Percentiles rank a stretch among this genome's conserved stretches.
Evolutionary conservation across 257 asterid species (phyloP).

Genomic region (Ehretia macrophylla): DNA sequence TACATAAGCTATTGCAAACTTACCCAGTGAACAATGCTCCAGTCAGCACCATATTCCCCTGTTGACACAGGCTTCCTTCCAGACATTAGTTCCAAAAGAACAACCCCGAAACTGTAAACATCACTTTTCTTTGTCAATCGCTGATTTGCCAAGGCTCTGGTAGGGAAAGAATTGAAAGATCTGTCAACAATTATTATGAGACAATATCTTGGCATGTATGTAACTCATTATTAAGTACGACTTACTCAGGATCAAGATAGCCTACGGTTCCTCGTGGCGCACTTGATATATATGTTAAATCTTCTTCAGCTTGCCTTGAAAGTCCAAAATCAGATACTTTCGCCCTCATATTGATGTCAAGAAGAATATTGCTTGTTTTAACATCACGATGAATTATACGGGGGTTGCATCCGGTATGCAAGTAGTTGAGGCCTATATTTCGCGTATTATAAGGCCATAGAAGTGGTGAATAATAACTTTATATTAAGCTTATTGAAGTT

Average conservation of each 20-base stretch:
- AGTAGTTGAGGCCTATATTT: conserved; percentile 73
- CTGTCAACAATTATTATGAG: neutral
- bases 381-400: conserved; percentile 94
- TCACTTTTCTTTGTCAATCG: conserved; percentile 95
- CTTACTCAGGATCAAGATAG: conserved; percentile 97
- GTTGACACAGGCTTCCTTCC: conserved; percentile 85
- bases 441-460: conserved; percentile 3
- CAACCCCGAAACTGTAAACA: conserved; percentile 92
- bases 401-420: conserved; percentile 98
- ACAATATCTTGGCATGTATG: neutral
- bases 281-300: conserved; percentile 81
- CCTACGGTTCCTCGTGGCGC: conserved; percentile 97
- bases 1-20: conserved; percentile 8
- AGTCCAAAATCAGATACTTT: conserved; percentile 98
- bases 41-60: conserved; percentile 83
- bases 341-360: conserved; percentile 91
- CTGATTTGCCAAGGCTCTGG: conserved; percentile 91
- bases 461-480: neutral
- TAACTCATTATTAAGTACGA: neutral
- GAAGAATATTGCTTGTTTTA: conserved; percentile 86
- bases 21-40: conserved; percentile 99
- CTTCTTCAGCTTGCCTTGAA: conserved; percentile 97
- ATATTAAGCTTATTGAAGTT: neutral
- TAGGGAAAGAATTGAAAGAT: neutral
- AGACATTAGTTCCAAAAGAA: conserved; percentile 82